Conservation (phyloP, 495 filamentous ascomycete species). For the Viridothelium virens region DNA sequence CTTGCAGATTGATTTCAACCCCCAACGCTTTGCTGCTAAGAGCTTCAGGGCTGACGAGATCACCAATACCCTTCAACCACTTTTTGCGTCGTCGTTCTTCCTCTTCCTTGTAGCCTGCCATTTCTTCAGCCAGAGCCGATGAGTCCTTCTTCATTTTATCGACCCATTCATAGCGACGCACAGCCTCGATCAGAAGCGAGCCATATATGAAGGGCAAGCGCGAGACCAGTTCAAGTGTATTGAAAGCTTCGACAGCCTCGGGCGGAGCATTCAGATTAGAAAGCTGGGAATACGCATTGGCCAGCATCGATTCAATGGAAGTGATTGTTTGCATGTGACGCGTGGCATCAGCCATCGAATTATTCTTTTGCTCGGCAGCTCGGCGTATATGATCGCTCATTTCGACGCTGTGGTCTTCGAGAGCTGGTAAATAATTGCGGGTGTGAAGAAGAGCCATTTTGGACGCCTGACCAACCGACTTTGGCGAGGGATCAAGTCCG, state of each 20-base stretch:
- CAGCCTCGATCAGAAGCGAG: conserved; percentile 73
- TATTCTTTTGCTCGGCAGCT: conserved; percentile 54
- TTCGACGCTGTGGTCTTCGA: conserved; percentile 61
- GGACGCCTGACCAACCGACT: conserved; percentile 70
- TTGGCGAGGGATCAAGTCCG: conserved; percentile 56
- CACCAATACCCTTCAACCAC: conserved; percentile 75
- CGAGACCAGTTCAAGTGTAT: conserved; percentile 64
- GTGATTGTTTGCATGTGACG: conserved; percentile 75
- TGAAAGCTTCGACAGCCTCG: conserved; percentile 62
- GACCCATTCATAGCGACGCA: conserved; percentile 80
- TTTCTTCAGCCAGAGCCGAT: conserved; percentile 77
- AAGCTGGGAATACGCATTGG: conserved; percentile 62
- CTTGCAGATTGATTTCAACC: conserved; percentile 76
- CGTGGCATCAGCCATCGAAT: conserved; percentile 50
- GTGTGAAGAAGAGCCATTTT: conserved; percentile 83
- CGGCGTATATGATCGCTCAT: conserved; percentile 65
- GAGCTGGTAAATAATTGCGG: conserved; percentile 73
- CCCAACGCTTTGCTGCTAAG: conserved; percentile 59
- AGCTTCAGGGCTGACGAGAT: conserved; percentile 45
- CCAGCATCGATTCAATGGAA: conserved; percentile 62
- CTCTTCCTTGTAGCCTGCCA: conserved; percentile 82
- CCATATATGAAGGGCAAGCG: conserved; percentile 84
- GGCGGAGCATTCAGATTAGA: conserved; percentile 59
- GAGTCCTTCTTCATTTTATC: conserved; percentile 83
- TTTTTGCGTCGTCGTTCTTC: conserved; percentile 80